Percentiles rank a stretch among this genome's conserved stretches.
These are phyloP conservation scores for Penicillium sp. DNA, from an alignment of 2,329 filamentous ascomycete species.

Conservation along the genomic window DNA sequence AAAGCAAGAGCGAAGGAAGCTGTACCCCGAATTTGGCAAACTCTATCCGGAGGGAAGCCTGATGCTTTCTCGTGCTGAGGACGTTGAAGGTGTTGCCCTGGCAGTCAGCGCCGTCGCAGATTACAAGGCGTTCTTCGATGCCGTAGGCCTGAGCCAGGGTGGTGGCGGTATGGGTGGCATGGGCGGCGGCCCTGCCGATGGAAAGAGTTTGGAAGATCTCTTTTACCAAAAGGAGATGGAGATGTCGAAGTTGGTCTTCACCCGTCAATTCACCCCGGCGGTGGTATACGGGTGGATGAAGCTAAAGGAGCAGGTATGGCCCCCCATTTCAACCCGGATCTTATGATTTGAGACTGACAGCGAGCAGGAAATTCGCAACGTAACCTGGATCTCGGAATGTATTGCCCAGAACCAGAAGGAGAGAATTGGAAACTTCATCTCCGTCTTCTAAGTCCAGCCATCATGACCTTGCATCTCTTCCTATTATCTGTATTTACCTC, in stretches of 20 bases:
- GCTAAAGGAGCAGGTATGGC: constrained; percentile 86
- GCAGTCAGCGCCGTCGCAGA: constrained; percentile 92
- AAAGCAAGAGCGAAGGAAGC: constrained; percentile 92
- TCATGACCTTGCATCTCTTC: constrained; percentile 16
- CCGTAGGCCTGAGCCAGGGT: constrained; percentile 77
- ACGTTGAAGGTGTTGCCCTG: constrained; percentile 88
- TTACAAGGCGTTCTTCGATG: constrained; percentile 96
- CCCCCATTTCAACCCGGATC: background rate
- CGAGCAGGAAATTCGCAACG: constrained; percentile 92
- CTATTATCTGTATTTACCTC: constrained; percentile 24
- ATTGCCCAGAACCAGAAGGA: constrained; percentile 99
- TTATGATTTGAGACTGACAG: constrained; percentile 28
- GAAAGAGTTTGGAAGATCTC: constrained; percentile 91
- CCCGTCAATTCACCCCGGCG: constrained; percentile 90
- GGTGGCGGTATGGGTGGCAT: constrained; percentile 75
- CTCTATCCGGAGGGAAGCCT: constrained; percentile 92
- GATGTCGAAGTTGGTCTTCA: constrained; percentile 92
- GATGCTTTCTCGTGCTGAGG: constrained; percentile 93
- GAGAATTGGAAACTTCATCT: constrained; percentile 97
- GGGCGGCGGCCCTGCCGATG: constrained; percentile 71
- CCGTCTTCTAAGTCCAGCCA: constrained; percentile 72
- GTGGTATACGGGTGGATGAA: constrained; percentile 99
- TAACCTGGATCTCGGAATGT: constrained; percentile 99
- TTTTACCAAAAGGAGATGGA: constrained; percentile 99
- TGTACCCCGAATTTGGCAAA: constrained; percentile 90